phyloP scores from a whole-genome alignment of 306 rosid genomes.

The Prinsepia uniflora region DNA sequence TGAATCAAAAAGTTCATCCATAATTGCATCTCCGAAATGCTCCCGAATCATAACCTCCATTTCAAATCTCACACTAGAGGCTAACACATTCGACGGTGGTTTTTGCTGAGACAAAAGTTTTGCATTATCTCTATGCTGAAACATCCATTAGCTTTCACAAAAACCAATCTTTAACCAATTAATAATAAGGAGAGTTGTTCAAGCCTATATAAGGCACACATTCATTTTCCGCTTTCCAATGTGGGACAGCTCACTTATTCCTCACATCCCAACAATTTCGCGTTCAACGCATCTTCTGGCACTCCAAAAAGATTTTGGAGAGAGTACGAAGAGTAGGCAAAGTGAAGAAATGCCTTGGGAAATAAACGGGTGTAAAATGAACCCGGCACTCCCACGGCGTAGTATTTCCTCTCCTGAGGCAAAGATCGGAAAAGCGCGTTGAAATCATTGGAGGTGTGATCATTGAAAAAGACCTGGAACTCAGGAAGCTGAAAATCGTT shows the following conservation, averaged over 20 bases:
- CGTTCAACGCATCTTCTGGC: constrained; percentile 13
- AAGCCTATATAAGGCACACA: no score
- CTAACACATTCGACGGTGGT: not conserved
- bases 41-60: constrained; percentile 5
- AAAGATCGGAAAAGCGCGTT: constrained; percentile 21
- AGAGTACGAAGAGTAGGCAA: constrained; percentile 21
- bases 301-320: constrained; percentile 17
- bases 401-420: constrained; percentile 12
- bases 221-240: no score
- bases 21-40: constrained; percentile 22
- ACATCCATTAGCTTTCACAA: no score
- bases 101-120: constrained; percentile 1
- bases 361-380: constrained; percentile 19
- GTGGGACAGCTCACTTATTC: no score
- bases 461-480: constrained; percentile 24
- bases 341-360: constrained; percentile 25
- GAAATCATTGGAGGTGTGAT: constrained; percentile 22
- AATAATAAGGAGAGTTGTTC: not conserved
- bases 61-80: not conserved
- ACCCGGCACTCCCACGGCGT: constrained; percentile 20
- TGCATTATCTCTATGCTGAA: constrained; percentile 20
- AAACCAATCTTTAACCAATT: no score
- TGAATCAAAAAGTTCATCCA: constrained; percentile 24
- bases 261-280: no score
- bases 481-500: constrained; percentile 16